Base-by-base conservation (phyloP, 2,329 filamentous ascomycete species). In the Scytalidium lignicola region DNA sequence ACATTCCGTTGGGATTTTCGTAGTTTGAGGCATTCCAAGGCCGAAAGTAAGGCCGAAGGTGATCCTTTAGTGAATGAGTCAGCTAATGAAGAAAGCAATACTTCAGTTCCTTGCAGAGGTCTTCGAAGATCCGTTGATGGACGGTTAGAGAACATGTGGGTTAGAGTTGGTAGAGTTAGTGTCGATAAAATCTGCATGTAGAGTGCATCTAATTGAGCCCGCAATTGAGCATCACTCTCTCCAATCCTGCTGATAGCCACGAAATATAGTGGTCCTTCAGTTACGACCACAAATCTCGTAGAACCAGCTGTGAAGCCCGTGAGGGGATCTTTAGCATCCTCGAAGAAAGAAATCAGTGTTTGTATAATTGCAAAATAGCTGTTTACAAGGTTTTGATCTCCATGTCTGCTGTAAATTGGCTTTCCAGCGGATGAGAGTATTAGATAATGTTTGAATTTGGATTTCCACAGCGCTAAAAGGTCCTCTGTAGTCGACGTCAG, bases 171-270 rank as follows among this genome's bases (percentile, higher is more conserved):
- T 8, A 99, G 76, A 0, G 93, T 99, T 51, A 99, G 72, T 0
- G 95, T 99, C 1, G 93, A 97, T 21, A 99, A 70, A 46, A 99
- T 96, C 67, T 99, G 93, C 88, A 96, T 97, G 67, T 99, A 99
- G 32, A 99, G 72, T 12, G 92, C 91, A 56, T 96, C 90, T 2
- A 99, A 80, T 66, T 99, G 93, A 18, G 83, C 80, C 47, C 88
- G 82, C 18, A 99, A 78, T 66, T 99, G 92, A 3, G 81, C 73
- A 63, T 97, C 92, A 65, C 89, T 96, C 67, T 99, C 93, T n/a
- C 86, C 83, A 10, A 99, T 79, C 54, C 85, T 86, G 64, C 90
- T 96, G 62, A 97, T 93, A 41, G 91, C 92, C 44, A 97, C 88
- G 41, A 99, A 84, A 64, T 97, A 95, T 39, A 99, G 75, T 10